Conservation (phyloP, 2,329 filamentous ascomycete species). For the Diaporthe caulivora region DNA sequence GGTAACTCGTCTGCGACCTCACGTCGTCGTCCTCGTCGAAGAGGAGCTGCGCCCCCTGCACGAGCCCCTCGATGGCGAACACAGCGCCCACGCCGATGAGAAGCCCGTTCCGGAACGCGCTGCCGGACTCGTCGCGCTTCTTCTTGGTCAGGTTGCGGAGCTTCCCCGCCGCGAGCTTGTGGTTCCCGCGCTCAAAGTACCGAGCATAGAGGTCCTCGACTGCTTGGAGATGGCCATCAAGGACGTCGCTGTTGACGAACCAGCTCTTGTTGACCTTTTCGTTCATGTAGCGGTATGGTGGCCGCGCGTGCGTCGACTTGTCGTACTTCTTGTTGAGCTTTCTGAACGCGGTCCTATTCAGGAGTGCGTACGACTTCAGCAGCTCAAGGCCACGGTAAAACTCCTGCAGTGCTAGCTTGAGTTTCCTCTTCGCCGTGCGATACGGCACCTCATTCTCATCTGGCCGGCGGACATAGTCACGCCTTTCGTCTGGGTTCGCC, state of each 20-base stretch:
- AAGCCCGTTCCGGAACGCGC: conserved; percentile 72
- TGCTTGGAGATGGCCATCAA: conserved; percentile 83
- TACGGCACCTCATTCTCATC: conserved; percentile 78
- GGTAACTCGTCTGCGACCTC: conserved; percentile 70
- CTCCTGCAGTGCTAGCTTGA: conserved; percentile 92
- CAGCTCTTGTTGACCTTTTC: conserved; percentile 91
- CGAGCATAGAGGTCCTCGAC: conserved; percentile 93
- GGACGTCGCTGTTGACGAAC: conserved; percentile 89
- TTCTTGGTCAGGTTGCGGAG: conserved; percentile 78
- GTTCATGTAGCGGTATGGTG: conserved; percentile 84
- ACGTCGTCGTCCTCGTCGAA: conserved; percentile 62
- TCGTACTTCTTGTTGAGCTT: conserved; percentile 99
- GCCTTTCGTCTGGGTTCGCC: conserved; percentile 48
- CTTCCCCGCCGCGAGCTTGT: conserved; percentile 90
- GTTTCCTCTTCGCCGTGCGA: conserved; percentile 87
- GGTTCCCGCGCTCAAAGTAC: conserved; percentile 94
- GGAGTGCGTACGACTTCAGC: conserved; percentile 88
- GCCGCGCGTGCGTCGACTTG: conserved; percentile 85
- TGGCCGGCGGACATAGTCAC: conserved; percentile 66
- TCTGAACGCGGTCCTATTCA: conserved; percentile 93
- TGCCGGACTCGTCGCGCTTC: conserved; percentile 67
- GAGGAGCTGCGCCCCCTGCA: conserved; percentile 69
- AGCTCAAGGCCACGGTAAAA: conserved; percentile 93
- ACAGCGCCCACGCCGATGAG: conserved; percentile 77
- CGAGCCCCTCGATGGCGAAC: conserved; percentile 74